These are phyloP conservation scores for Clavariopsis aquatica DNA, from an alignment of 495 filamentous ascomycete genomes.

Conservation along the genomic window DNA sequence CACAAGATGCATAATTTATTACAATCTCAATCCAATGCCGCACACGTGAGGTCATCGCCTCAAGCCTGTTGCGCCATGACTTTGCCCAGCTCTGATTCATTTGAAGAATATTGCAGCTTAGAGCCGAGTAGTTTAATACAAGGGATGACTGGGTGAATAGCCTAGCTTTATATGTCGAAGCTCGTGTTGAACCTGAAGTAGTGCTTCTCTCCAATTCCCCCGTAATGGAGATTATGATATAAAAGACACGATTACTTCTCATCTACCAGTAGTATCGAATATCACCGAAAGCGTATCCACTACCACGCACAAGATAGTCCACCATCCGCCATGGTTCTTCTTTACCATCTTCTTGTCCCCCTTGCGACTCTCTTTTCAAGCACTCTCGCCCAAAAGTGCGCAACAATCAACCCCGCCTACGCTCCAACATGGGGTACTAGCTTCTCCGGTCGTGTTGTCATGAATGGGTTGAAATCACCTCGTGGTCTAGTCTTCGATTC, in stretches of 20 bases:
- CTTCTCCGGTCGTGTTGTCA: constrained; percentile 58
- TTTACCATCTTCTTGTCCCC: constrained; percentile 3
- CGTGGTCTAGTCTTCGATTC: constrained; percentile 61
- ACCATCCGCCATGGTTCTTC: not conserved
- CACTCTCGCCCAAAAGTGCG: constrained; percentile 10
- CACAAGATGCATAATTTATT: not conserved
- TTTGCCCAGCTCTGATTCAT: not conserved
- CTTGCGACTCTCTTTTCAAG: constrained; percentile 4
- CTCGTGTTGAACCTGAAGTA: not conserved
- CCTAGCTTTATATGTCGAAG: not conserved
- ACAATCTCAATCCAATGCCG: not conserved
- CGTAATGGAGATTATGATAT: constrained; percentile 1
- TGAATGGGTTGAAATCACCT: constrained; percentile 53
- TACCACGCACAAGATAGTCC: not conserved
- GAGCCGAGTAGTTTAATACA: not conserved
- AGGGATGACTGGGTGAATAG: not conserved
- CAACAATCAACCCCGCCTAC: constrained; percentile 17
- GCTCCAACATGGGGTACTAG: constrained; percentile 43
- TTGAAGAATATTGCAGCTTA: not conserved
- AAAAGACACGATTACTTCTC: not conserved
- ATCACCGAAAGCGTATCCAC: not conserved
- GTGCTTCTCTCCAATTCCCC: not conserved
- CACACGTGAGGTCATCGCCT: not conserved
- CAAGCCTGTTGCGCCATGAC: not conserved
- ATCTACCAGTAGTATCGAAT: not conserved